Percentiles rank a stretch among this genome's conserved stretches.
Conservation (phyloP, 169 alveolate species). For the Besnoitia besnoiti region DNA sequence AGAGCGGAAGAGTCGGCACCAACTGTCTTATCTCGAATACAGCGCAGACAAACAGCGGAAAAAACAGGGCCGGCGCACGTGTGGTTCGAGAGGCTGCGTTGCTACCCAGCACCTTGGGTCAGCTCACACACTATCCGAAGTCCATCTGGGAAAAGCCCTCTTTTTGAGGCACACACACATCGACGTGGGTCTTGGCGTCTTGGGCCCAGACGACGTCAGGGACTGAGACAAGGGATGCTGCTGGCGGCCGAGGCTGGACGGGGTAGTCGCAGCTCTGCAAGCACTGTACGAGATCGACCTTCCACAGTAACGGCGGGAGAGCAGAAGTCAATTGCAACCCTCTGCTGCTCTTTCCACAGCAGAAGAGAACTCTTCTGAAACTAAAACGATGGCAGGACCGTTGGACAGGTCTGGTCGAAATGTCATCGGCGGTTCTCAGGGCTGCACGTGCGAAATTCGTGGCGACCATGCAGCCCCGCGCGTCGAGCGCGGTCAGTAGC, state of each 20-base stretch:
- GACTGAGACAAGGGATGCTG: too few relatives aligned
- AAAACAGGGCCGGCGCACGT: too few relatives aligned
- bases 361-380: background rate
- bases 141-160: too few relatives aligned
- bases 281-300: background rate
- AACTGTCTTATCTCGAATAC: too few relatives aligned
- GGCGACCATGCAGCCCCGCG: background rate
- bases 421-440: background rate
- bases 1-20: too few relatives aligned
- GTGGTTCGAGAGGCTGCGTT: too few relatives aligned
- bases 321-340: background rate
- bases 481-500: background rate
- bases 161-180: background rate
- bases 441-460: background rate
- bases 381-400: background rate
- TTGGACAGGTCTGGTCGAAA: background rate
- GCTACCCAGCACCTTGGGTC: too few relatives aligned
- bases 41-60: too few relatives aligned
- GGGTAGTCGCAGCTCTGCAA: background rate
- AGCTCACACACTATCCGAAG: too few relatives aligned
- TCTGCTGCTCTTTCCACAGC: conserved; percentile 16
- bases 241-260: too few relatives aligned
- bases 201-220: too few relatives aligned
- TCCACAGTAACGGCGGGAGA: background rate
- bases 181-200: background rate